Evolutionary conservation across 129 eudicot genomes (phyloP), one percentile per base, ranked within the genome.

Genomic region (Erigeron canadensis): DNA sequence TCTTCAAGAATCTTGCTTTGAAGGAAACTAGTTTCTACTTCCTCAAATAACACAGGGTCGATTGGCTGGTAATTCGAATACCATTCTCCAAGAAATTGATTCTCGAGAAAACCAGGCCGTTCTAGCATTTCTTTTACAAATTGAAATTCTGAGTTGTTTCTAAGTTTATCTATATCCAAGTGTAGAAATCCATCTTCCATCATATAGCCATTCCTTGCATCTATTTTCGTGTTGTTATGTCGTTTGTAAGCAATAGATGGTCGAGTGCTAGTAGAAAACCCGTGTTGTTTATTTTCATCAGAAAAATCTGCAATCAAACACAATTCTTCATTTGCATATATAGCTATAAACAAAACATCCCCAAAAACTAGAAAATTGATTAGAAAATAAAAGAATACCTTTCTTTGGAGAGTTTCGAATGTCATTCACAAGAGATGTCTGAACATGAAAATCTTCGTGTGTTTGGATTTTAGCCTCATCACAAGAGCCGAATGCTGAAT

Each of bases 71-170:
- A 82, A 0, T 61, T 70, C 1, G 95, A 83, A 48, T 89, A 80
- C 98, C 98, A 94, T 19, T 81, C 75, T 23, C 90, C 89, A 0
- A 94, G 86, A 50, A 75, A 15, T 64, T 81, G 73, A 53, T 75
- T 69, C 10, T 82, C 61, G 3, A 74, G 68, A 79, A 88, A 86
- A 15, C 94, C 96, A 6, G 99, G 81, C 37, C 83, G 75, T 43
- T 82, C 88, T 38, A 94, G 55, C 51, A 94, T 83, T 54, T 82
- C 86, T 72, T 69, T 82, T 15, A 94, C 89, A 38, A 75, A 89
- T 45, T 86, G 86, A 73, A 85, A 94, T 39, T 84, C 93, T 2
- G 61, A 73, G 16, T 67, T 50, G 41, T 85, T 73, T 44, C 66
- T 79, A 11, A 78, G 17, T 2, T 61, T 63, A 19, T 71, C 42